A percentile compares a stretch with the other conserved stretches of the same genome.
phyloP scores from a whole-genome alignment of 169 alveolate genomes.

The Eimeria maxima region DNA sequence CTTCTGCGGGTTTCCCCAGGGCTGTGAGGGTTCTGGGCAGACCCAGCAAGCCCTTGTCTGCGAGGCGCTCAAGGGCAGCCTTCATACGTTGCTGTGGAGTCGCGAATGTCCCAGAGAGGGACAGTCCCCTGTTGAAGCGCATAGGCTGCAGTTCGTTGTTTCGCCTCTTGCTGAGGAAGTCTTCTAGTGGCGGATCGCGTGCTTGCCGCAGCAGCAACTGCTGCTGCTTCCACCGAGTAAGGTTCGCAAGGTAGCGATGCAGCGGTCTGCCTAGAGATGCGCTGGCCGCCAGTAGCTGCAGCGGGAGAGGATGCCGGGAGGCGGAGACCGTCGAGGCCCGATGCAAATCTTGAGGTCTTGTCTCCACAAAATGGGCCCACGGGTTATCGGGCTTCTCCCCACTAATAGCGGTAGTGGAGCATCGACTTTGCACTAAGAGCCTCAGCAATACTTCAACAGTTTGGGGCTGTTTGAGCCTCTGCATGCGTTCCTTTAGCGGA shows the following conservation, averaged over 20 bases:
- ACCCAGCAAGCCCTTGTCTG: slow-evolving; percentile 50
- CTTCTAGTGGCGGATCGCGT: slow-evolving; percentile 42
- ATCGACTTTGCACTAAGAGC: slow-evolving; percentile 41
- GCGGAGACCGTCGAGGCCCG: background rate
- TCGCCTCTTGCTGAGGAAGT: background rate
- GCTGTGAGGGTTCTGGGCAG: background rate
- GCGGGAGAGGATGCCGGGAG: slow-evolving; percentile 14
- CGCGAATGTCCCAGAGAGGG: slow-evolving; percentile 12
- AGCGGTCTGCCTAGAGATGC: slow-evolving; percentile 62
- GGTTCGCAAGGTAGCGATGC: slow-evolving; percentile 34
- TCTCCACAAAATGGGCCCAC: background rate
- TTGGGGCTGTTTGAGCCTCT: slow-evolving; percentile 21
- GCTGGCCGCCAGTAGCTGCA: slow-evolving; percentile 68
- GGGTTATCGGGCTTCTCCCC: background rate
- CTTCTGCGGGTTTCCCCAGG: background rate
- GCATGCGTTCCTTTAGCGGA: slow-evolving; percentile 46
- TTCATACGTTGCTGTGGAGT: slow-evolving; percentile 67
- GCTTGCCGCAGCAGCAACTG: slow-evolving; percentile 49
- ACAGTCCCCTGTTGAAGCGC: background rate
- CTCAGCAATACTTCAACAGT: slow-evolving; percentile 25
- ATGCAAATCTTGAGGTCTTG: background rate
- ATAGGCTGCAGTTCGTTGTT: background rate
- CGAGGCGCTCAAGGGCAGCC: slow-evolving; percentile 27
- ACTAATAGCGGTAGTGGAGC: background rate
- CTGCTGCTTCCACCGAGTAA: slow-evolving; percentile 70